phyloP scores from a whole-genome alignment of 352 stramenopile species.

The Phytophthora lateralis region DNA sequence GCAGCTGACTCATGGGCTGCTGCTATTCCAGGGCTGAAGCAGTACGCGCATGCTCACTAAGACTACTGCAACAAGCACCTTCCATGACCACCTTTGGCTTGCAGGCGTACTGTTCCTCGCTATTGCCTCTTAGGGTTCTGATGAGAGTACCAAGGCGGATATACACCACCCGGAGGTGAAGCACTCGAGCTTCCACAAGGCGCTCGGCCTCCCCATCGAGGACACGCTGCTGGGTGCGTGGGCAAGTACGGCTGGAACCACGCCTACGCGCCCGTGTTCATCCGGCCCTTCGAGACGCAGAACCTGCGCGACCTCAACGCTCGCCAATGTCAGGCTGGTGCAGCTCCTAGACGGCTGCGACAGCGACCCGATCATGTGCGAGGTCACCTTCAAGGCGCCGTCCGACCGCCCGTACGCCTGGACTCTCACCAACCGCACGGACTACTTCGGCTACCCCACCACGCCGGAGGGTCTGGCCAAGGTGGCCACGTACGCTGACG shows the following conservation, averaged over 20 bases:
- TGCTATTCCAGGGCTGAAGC: constrained; percentile 12
- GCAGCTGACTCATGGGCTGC: too few relatives aligned
- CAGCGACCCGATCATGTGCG: constrained; percentile 59
- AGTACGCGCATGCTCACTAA: too few relatives aligned
- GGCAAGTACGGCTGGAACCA: constrained; percentile 71
- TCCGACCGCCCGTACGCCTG: constrained; percentile 69
- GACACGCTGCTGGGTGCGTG: constrained; percentile 81
- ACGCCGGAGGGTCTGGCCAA: constrained; percentile 62
- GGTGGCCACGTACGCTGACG: constrained; percentile 67
- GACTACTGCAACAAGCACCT: too few relatives aligned
- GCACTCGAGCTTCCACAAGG: constrained; percentile 77
- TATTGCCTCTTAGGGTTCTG: too few relatives aligned
- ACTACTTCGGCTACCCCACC: constrained; percentile 61
- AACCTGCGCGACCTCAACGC: constrained; percentile 73
- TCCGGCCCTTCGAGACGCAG: constrained; percentile 79
- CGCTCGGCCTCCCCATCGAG: constrained; percentile 73
- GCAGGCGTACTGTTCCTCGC: too few relatives aligned
- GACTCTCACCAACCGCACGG: constrained; percentile 54
- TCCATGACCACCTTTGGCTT: too few relatives aligned
- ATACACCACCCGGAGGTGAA: constrained; percentile 84
- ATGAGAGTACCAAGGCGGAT: too few relatives aligned
- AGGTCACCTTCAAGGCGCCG: constrained; percentile 50
- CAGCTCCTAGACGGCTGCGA: constrained; percentile 77
- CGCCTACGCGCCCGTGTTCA: constrained; percentile 63
- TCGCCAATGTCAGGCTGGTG: constrained; percentile 76